These are phyloP conservation scores for Fusarium dimerum DNA, from an alignment of 2,329 filamentous ascomycete species.

Conservation along the genomic window DNA sequence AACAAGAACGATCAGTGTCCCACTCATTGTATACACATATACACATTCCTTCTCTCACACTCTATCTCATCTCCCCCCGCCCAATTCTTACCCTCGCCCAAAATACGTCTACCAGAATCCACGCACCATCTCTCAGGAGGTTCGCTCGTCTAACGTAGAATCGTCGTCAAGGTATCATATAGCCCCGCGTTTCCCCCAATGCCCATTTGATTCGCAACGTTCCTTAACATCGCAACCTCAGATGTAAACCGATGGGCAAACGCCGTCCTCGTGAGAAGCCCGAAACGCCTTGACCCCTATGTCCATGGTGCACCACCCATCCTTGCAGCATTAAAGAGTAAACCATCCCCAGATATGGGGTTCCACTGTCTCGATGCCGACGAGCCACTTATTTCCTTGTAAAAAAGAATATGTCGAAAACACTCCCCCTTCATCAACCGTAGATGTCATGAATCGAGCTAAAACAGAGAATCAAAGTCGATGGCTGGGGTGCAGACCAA, in stretches of 20 bases:
- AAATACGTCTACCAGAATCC: constrained; percentile 27
- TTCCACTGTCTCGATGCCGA: constrained; percentile 28
- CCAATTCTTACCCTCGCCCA: constrained; percentile 7
- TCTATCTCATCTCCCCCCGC: constrained; percentile 9
- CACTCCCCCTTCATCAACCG: constrained; percentile 28
- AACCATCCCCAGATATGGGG: constrained; percentile 23
- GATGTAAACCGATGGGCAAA: constrained; percentile 26
- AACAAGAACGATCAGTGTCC: constrained; percentile 1
- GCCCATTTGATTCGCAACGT: constrained; percentile 26
- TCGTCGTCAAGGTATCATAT: constrained; percentile 40
- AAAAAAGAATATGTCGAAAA: neutral
- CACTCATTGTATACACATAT: constrained; percentile 12
- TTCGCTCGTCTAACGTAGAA: constrained; percentile 36
- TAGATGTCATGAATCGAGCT: constrained; percentile 32
- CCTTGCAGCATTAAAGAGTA: constrained; percentile 23
- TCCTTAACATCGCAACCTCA: constrained; percentile 29
- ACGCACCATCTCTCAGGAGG: constrained; percentile 30
- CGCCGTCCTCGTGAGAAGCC: constrained; percentile 27
- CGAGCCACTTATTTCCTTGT: constrained; percentile 23
- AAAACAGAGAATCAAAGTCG: constrained; percentile 35
- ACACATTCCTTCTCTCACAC: constrained; percentile 11
- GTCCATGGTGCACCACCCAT: constrained; percentile 9
- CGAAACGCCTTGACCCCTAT: constrained; percentile 27
- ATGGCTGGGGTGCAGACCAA: constrained; percentile 32
- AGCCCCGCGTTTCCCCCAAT: constrained; percentile 26